Evolutionary conservation across 495 filamentous ascomycete species (phyloP).

Genomic region (Physcia stellaris): DNA sequence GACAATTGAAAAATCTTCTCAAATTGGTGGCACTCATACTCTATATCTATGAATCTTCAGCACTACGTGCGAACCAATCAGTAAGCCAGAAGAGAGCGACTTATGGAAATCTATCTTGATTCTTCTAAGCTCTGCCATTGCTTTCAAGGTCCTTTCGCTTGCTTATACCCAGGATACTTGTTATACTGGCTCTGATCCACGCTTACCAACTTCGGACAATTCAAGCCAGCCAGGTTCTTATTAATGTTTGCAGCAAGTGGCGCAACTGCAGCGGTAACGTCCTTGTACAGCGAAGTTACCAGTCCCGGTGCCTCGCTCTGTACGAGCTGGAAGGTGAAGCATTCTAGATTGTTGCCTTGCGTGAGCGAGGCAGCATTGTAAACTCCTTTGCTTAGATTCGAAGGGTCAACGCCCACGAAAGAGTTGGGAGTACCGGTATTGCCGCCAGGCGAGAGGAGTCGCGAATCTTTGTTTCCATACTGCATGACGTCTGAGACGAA

Average conservation of each 20-base stretch:
- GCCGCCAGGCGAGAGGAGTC: conserved; percentile 34
- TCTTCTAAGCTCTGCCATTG: too few species aligned
- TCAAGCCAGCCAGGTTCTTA: conserved; percentile 8
- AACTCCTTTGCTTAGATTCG: conserved; percentile 35
- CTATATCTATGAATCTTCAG: too few species aligned
- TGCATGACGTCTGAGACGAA: conserved; percentile 26
- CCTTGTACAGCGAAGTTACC: conserved; percentile 23
- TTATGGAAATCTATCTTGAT: too few species aligned
- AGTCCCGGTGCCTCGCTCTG: conserved; percentile 30
- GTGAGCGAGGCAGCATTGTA: conserved; percentile 27
- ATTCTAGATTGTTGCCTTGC: conserved; percentile 33
- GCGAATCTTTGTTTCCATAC: conserved; percentile 15
- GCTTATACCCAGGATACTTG: conserved; percentile 16
- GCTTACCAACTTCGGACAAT: conserved; percentile 17
- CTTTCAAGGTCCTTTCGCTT: conserved; percentile 2
- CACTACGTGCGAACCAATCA: too few species aligned
- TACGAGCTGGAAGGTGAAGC: conserved; percentile 30
- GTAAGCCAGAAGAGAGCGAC: too few species aligned
- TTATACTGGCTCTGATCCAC: conserved; percentile 15
- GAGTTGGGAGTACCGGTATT: conserved; percentile 42
- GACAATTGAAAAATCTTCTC: too few species aligned
- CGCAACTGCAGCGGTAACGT: conserved; percentile 23
- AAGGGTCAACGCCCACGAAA: conserved; percentile 38
- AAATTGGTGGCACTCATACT: too few species aligned
- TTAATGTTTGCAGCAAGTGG: conserved; percentile 9